These are phyloP conservation scores for Cinchona pubescens DNA, from an alignment of 257 asterid genomes.

Conservation along the genomic window DNA sequence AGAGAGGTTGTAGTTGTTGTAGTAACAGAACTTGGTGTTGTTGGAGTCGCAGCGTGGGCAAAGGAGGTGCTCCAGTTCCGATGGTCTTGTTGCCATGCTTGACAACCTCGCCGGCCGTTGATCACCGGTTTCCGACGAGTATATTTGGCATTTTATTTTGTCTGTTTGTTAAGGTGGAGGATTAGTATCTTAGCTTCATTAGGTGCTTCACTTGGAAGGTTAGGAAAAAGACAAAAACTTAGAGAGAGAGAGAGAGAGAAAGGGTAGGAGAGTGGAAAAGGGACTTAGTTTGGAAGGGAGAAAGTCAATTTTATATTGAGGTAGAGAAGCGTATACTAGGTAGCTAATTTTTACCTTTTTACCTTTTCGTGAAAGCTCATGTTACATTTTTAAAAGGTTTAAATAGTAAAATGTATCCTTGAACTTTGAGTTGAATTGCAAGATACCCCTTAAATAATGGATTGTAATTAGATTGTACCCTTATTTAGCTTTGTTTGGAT, in stretches of 20 bases:
- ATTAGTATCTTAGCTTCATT: slow-evolving; percentile 9
- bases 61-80: slow-evolving; percentile 38
- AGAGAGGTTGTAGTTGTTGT: slow-evolving; percentile 65
- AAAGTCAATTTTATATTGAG: slow-evolving; percentile 19
- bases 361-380: too few species aligned
- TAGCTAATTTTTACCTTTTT: neutral
- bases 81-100: slow-evolving; percentile 22
- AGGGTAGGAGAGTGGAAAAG: slow-evolving; percentile 3
- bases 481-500: too few species aligned
- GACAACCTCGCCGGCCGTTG: slow-evolving; percentile 27
- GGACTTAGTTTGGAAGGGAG: slow-evolving; percentile 8
- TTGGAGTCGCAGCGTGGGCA: slow-evolving; percentile 62
- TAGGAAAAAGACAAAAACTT: slow-evolving; percentile 22
- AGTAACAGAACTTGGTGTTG: slow-evolving; percentile 57
- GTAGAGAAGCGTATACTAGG: neutral
- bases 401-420: too few species aligned
- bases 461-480: too few species aligned
- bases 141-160: neutral
- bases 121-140: slow-evolving; percentile 35
- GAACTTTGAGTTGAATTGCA: too few species aligned
- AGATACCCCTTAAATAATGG: too few species aligned
- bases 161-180: slow-evolving; percentile 13
- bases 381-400: too few species aligned
- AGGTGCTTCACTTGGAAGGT: neutral
- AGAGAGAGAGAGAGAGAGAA: neutral